Evolutionary conservation across 441 rosid genomes (phyloP).

Genomic region (Geranium incanum): DNA sequence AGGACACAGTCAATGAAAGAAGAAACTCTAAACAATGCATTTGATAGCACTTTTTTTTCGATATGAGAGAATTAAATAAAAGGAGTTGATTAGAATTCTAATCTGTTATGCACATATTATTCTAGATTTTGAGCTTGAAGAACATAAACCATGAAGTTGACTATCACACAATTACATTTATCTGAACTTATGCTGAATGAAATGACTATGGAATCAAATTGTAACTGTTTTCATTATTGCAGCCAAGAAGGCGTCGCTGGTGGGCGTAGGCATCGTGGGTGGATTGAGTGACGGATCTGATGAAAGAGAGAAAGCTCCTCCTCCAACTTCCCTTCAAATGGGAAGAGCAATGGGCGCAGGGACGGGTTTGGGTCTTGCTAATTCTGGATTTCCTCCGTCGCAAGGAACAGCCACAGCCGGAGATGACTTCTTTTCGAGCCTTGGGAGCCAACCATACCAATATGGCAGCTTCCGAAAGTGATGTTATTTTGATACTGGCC

Average conservation of each 20-base stretch:
- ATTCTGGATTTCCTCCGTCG: constrained; percentile 38
- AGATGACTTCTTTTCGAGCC: constrained; percentile 68
- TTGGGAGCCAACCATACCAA: constrained; percentile 56
- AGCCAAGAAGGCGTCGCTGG: constrained; percentile 92
- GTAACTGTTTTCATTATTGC: constrained; percentile 24
- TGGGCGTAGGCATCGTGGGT: constrained; percentile 65
- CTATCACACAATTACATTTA: background rate
- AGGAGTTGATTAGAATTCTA: background rate
- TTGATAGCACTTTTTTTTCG: background rate
- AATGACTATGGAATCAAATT: background rate
- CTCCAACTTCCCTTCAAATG: constrained; percentile 53
- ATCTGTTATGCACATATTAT: background rate
- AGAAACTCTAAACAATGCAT: background rate
- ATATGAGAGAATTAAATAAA: background rate
- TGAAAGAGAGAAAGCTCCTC: constrained; percentile 55
- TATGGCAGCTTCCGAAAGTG: constrained; percentile 53
- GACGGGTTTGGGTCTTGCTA: constrained; percentile 50
- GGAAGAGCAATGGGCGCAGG: constrained; percentile 94
- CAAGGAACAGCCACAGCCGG: constrained; percentile 25
- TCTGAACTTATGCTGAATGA: background rate
- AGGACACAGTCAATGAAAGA: too few relatives aligned
- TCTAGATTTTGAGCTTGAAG: background rate
- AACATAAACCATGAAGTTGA: background rate
- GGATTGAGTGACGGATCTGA: constrained; percentile 47
- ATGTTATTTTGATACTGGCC: constrained; percentile 14